Base-by-base conservation (phyloP, 768 basidiomycete species). In the Boletus subparvulus region DNA sequence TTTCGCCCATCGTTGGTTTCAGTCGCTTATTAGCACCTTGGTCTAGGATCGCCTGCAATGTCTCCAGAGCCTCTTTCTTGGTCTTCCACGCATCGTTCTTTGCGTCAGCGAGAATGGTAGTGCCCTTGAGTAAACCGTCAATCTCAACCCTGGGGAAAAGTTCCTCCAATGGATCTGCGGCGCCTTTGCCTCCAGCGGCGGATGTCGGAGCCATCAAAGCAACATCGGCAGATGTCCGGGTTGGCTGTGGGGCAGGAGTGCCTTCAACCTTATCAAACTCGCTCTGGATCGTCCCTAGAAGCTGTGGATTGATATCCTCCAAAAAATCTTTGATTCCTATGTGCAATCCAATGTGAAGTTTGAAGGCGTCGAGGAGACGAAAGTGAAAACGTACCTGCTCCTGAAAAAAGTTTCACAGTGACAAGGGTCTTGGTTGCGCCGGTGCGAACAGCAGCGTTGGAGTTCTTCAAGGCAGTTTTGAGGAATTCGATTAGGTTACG, bases 61-160 rank as follows among this genome's bases (percentile, higher is more conserved):
- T 77, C 71, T 98, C 97, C 55, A 98, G 78, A 4, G 92, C 94
- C 65, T 98, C 96, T 70, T 99, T 99, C 74, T 95, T 88, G 1
- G 84, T 85, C 76, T 98, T 98, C 96, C 96, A 99, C 0, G 93
- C 87, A 61, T 96, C 95, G 63, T 87, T 96, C 75, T 92, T 94
- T 11, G 87, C 80, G 64, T 94, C 92, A 3, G 85, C 78, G 16
- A 97, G 73, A 46, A 95, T 88, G 6, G 86, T 85, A 1, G 92
- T 92, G 24, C 88, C 88, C 60, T 88, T 88, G 52, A 98, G 77
- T 26, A 99, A 73, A 52, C 83, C 79, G 62, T 98, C 95, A 40
- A 98, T 78, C 65, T 99, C 97, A 40, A 98, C 90, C 30, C 97
- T 85, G 28, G 97, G 97, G 70, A 97, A 96, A 40, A 99, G 78